Evolutionary conservation across 495 filamentous ascomycete species (phyloP).

Genomic region (Durotheca rogersii): DNA sequence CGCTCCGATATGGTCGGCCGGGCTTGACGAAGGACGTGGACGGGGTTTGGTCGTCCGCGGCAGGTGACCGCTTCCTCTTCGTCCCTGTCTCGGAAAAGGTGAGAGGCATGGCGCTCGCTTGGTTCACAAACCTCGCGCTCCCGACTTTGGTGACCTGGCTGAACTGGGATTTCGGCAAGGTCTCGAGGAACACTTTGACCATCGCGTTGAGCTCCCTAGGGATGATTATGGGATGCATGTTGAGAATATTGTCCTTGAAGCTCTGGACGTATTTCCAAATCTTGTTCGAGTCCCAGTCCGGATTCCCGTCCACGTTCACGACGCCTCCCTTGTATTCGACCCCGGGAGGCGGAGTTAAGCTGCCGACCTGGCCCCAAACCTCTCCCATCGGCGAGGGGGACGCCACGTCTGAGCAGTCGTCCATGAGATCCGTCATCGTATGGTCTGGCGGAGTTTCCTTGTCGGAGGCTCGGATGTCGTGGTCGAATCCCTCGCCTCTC

Average conservation of each 20-base stretch:
- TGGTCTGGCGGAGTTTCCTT: conserved; percentile 39
- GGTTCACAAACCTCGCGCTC: conserved; percentile 31
- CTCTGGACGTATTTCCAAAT: conserved; percentile 65
- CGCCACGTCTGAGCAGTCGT: conserved; percentile 50
- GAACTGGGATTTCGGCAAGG: conserved; percentile 35
- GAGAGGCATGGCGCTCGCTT: conserved; percentile 26
- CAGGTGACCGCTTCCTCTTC: conserved; percentile 64
- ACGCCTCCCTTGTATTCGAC: conserved; percentile 45
- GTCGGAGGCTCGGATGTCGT: conserved; percentile 36
- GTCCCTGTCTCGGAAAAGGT: conserved; percentile 39
- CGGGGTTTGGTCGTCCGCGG: conserved; percentile 35
- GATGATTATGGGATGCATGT: conserved; percentile 82
- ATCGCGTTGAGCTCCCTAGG: conserved; percentile 51
- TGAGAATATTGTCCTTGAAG: conserved; percentile 79
- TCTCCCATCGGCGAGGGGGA: conserved; percentile 49
- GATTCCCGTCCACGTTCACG: conserved; percentile 59
- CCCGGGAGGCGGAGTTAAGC: conserved; percentile 44
- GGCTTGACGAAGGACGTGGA: conserved; percentile 40
- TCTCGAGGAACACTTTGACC: conserved; percentile 51
- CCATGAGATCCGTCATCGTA: conserved; percentile 33
- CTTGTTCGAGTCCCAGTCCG: conserved; percentile 63
- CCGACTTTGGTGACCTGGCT: conserved; percentile 22
- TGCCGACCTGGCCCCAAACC: conserved; percentile 52
- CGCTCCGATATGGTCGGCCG: conserved; percentile 55
- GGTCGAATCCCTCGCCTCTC: conserved; percentile 69